These are phyloP conservation scores for Solanum pimpinellifolium DNA, from an alignment of 257 asterid genomes.

Conservation along the genomic window DNA sequence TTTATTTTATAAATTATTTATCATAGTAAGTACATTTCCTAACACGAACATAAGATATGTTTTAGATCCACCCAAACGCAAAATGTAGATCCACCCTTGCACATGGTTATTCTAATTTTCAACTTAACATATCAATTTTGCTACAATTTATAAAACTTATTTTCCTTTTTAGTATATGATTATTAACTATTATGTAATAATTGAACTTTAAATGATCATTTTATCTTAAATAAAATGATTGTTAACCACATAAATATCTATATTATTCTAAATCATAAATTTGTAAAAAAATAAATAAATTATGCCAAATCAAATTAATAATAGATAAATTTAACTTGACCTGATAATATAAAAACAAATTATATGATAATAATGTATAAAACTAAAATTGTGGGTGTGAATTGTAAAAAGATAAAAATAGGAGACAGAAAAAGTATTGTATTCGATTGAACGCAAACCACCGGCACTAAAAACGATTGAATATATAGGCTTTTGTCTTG, in stretches of 20 bases:
- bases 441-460: not conserved
- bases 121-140: not conserved
- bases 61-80: not conserved
- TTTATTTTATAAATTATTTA: not conserved
- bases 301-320: not conserved
- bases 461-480: not conserved
- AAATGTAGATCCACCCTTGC: not conserved
- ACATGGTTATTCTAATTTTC: not conserved
- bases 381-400: not conserved
- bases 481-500: constrained; percentile 6
- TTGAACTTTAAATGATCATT: too few relatives aligned
- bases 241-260: rapidly evolving
- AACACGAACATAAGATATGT: not conserved
- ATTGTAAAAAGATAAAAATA: not conserved
- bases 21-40: not conserved
- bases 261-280: too few relatives aligned
- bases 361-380: not conserved
- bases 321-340: not conserved
- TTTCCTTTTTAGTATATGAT: too few relatives aligned
- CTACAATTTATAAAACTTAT: not conserved
- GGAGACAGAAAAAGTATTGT: constrained; percentile 8
- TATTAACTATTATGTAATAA: too few relatives aligned
- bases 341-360: not conserved
- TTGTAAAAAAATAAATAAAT: rapidly evolving
- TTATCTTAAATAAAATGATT: too few relatives aligned